Conservation (phyloP, 257 asterid species). For the Nicotiana obtusifolia region DNA sequence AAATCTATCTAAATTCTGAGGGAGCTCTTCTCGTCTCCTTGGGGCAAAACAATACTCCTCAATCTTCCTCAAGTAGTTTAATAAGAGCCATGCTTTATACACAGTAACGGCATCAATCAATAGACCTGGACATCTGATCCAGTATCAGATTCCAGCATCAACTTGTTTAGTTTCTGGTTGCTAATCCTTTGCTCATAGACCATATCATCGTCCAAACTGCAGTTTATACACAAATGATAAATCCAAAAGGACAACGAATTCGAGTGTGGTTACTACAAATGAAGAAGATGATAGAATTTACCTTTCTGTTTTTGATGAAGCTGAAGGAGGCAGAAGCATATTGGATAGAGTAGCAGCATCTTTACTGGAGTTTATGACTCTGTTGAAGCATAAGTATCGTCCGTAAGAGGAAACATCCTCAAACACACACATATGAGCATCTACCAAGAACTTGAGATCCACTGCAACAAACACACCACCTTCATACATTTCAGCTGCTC, state of each 20-base stretch:
- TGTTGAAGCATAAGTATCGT: conserved; percentile 77
- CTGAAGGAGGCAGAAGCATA: conserved; percentile 36
- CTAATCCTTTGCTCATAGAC: conserved; percentile 65
- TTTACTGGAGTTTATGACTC: conserved; percentile 39
- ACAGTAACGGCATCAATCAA: neutral
- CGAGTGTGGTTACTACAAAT: neutral
- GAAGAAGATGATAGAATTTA: neutral
- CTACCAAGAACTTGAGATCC: conserved; percentile 63
- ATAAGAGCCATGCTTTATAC: neutral
- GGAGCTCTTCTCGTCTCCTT: neutral
- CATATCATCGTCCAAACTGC: conserved; percentile 48
- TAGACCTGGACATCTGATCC: conserved; percentile 3
- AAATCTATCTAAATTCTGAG: neutral
- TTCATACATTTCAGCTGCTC: conserved; percentile 83
- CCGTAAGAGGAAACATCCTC: conserved; percentile 81
- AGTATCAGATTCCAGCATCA: conserved; percentile 65
- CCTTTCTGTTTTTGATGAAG: conserved; percentile 6
- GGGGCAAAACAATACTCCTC: neutral
- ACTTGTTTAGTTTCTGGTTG: conserved; percentile 65
- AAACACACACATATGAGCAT: conserved; percentile 78
- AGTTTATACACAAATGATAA: neutral
- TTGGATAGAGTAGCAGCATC: conserved; percentile 58
- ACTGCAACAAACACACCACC: conserved; percentile 83
- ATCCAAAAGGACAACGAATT: neutral
- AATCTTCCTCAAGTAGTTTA: neutral